phyloP scores from a whole-genome alignment of 2,329 filamentous ascomycete species.

The Epichloe uncinata region DNA sequence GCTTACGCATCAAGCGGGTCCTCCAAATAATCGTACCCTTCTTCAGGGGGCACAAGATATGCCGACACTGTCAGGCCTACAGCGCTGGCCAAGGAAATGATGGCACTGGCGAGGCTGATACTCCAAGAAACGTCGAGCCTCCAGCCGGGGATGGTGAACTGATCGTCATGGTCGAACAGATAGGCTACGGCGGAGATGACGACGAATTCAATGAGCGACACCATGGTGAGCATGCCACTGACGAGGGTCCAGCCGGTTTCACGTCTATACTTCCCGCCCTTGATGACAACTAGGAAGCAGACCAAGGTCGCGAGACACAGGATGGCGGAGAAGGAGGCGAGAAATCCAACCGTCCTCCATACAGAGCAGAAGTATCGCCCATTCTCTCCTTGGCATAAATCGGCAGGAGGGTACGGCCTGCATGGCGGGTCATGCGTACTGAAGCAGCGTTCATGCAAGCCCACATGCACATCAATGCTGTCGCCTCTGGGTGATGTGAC shows the following conservation, averaged over 20 bases:
- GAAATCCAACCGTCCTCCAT: constrained; percentile 80
- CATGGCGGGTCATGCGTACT: constrained; percentile 51
- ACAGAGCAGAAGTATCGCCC: constrained; percentile 72
- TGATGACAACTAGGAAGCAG: constrained; percentile 62
- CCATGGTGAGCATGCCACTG: constrained; percentile 48
- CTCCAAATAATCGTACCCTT: constrained; percentile 63
- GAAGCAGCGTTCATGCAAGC: constrained; percentile 71
- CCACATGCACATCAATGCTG: constrained; percentile 47
- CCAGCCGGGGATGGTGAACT: constrained; percentile 73
- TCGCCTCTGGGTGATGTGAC: constrained; percentile 35
- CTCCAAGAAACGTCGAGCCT: constrained; percentile 67
- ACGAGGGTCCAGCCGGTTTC: constrained; percentile 75
- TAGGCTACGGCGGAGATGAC: constrained; percentile 76
- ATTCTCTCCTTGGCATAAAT: constrained; percentile 28
- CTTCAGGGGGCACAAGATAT: constrained; percentile 61
- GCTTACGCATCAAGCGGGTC: constrained; percentile 38
- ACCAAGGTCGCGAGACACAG: constrained; percentile 71
- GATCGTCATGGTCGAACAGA: constrained; percentile 68
- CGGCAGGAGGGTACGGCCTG: constrained; percentile 23
- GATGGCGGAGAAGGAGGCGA: constrained; percentile 76
- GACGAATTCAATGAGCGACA: constrained; percentile 57
- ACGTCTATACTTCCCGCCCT: constrained; percentile 66
- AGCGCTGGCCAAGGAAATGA: constrained; percentile 38
- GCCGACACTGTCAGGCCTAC: constrained; percentile 52
- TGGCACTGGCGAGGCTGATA: constrained; percentile 46